Evolutionary conservation across 257 asterid genomes (phyloP).

Genomic region (Anisodus acutangulus): DNA sequence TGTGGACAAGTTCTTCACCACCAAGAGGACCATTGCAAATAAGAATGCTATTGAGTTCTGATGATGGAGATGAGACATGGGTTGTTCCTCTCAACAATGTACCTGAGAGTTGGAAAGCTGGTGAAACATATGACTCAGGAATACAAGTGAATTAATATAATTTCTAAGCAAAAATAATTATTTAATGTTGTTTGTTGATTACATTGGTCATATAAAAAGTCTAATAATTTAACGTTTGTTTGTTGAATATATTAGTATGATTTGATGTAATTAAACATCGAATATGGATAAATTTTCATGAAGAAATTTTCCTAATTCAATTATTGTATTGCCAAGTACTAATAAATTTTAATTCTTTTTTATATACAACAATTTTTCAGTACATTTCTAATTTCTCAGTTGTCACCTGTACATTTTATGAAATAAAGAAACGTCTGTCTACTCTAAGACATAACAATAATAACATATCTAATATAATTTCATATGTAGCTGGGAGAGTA

Average conservation of each 20-base stretch:
- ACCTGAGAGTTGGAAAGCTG: conserved; percentile 74
- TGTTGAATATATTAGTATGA: no score
- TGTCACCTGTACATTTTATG: no score
- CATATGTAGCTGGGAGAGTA: no score
- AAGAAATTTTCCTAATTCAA: neutral
- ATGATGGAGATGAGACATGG: conserved; percentile 73
- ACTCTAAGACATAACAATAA: no score
- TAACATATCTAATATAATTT: no score
- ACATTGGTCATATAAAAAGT: neutral
- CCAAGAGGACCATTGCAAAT: conserved; percentile 71
- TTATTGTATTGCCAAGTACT: neutral
- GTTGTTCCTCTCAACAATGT: conserved; percentile 61
- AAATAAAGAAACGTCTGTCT: no score
- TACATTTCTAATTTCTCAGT: no score
- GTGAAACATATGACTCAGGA: conserved; percentile 77
- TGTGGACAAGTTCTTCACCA: conserved; percentile 68
- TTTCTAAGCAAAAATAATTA: neutral
- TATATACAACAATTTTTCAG: neutral
- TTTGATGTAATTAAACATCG: no score
- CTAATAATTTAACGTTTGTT: no score
- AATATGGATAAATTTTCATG: no score
- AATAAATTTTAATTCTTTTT: neutral
- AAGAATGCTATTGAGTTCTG: conserved; percentile 69
- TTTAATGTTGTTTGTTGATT: neutral
- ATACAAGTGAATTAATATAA: conserved; percentile 52